These are phyloP conservation scores for Powellomyces hirtus DNA, from an alignment of 192 early-diverging fungal genomes.

Conservation along the genomic window DNA sequence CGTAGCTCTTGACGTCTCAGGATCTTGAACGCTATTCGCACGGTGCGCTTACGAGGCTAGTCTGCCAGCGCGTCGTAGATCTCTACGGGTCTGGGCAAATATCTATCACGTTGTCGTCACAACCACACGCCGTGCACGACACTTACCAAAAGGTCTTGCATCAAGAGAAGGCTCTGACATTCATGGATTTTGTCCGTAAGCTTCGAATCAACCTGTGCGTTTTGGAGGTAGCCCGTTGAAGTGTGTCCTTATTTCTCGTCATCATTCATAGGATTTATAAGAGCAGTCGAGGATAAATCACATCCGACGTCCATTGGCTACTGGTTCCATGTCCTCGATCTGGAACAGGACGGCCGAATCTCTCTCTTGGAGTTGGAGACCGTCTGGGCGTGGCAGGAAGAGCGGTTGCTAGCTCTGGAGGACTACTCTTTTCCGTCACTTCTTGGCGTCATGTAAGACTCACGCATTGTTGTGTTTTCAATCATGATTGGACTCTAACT, in stretches of 20 bases:
- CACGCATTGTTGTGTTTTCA: neutral
- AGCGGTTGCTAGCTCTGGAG: conserved; percentile 48
- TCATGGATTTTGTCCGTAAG: conserved; percentile 4
- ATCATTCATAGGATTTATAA: no score
- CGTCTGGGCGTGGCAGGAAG: conserved; percentile 82
- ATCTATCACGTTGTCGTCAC: neutral
- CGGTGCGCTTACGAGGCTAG: conserved; percentile 65
- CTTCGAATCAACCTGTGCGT: no score
- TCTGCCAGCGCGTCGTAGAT: conserved; percentile 72
- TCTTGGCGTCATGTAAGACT: conserved; percentile 17
- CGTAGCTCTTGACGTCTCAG: conserved; percentile 54
- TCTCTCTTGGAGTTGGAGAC: conserved; percentile 80
- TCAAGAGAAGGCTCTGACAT: conserved; percentile 54
- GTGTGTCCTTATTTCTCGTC: no score
- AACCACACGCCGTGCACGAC: conserved; percentile 22
- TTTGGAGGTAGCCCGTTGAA: no score
- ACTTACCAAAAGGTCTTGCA: conserved; percentile 26
- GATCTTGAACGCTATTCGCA: conserved; percentile 71
- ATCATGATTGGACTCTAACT: neutral
- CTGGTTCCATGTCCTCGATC: conserved; percentile 93
- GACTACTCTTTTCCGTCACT: conserved; percentile 7
- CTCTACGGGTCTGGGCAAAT: conserved; percentile 53
- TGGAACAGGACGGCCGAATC: conserved; percentile 83
- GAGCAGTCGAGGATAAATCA: conserved; percentile 74
- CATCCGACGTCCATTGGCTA: conserved; percentile 61